Percentiles rank a stretch among this genome's conserved stretches.
Evolutionary conservation across 78 protist genomes (phyloP).

Genomic region (Pelomyxa schiedti): DNA sequence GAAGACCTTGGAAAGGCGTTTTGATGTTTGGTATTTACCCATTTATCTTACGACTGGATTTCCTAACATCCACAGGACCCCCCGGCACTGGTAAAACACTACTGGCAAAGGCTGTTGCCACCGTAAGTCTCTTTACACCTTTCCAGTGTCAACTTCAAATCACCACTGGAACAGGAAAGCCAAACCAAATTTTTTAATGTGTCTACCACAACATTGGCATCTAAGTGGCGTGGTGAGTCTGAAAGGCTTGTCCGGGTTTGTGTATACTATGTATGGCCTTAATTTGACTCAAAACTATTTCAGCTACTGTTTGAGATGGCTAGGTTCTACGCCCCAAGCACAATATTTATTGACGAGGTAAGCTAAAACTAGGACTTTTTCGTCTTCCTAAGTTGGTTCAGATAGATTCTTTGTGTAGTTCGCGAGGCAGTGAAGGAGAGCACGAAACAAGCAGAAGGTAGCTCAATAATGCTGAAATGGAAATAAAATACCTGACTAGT

Average conservation of each 20-base stretch:
- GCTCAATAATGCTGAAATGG: neutral
- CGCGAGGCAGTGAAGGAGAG: conserved; percentile 26
- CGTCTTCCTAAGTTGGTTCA: no score
- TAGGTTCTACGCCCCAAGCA: conserved; percentile 63
- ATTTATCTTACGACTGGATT: no score
- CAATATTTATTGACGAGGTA: conserved; percentile 78
- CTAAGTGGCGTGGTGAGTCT: conserved; percentile 78
- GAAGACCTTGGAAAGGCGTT: conserved; percentile 78
- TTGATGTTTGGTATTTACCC: conserved; percentile 73
- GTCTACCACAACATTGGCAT: conserved; percentile 44
- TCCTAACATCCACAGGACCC: no score
- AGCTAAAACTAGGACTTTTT: no score
- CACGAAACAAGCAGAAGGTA: conserved; percentile 52
- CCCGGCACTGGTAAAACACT: conserved; percentile 87
- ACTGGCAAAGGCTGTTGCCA: conserved; percentile 86
- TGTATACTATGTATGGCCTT: neutral
- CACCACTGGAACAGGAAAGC: conserved; percentile 36
- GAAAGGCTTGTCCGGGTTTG: conserved; percentile 60
- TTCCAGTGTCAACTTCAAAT: neutral
- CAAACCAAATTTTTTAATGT: conserved; percentile 72
- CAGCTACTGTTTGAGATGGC: conserved; percentile 68
- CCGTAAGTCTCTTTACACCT: conserved; percentile 8
- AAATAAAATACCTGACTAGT: neutral
- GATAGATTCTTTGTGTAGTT: neutral
- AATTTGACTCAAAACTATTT: neutral